Evolutionary conservation across 2,329 filamentous ascomycete species (phyloP), one percentile per base, ranked within the genome.

Genomic region (Monosporascus cannonballus): DNA sequence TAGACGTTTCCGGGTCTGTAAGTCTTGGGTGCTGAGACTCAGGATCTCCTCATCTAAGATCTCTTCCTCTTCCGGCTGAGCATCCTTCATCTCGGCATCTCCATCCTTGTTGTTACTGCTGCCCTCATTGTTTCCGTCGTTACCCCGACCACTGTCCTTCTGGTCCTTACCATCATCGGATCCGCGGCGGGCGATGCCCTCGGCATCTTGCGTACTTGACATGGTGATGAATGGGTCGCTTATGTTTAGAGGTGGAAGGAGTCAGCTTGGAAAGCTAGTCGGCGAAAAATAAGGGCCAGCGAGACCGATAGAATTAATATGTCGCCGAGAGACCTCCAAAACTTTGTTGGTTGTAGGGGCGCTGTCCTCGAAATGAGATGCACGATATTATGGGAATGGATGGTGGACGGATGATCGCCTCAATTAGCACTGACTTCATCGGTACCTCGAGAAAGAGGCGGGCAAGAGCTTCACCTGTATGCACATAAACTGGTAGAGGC

Each of bases 1-100:
- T 68, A 99, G 81, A 67, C 92, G 86, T 77, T 86, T 89, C 71
- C 94, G 84, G 65, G 91, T 96, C 66, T 90, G 80, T 66, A 99
- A 95, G 76, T 99, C 94, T 76, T 90, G 85, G 76, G 94, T 97
- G 78, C 87, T 93, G 64, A 95, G 86, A 70, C 84, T 87, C 56
- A 97, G 83, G 65, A 99, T 93, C 76, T 99, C 94, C 52, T 93
- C 86, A 72, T 97, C 93, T 59, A 99, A 81, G 51, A 92, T 81
- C 61, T 95, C 87, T 48, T 93, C 89, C 63, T 89, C 86, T 59
- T 84, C 81, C 30, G 77, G 73, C 58, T 87, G 85, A 11, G 84
- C 86, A 69, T 96, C 92, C 71, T 93, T 85, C 92, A 96, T 96
- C 53, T 96, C 90, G 49, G 86, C 86, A 75, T 96, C 93, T 48